These are phyloP conservation scores for Ophiostoma sp. DNA, from an alignment of 2,329 filamentous ascomycete genomes.

Conservation along the genomic window DNA sequence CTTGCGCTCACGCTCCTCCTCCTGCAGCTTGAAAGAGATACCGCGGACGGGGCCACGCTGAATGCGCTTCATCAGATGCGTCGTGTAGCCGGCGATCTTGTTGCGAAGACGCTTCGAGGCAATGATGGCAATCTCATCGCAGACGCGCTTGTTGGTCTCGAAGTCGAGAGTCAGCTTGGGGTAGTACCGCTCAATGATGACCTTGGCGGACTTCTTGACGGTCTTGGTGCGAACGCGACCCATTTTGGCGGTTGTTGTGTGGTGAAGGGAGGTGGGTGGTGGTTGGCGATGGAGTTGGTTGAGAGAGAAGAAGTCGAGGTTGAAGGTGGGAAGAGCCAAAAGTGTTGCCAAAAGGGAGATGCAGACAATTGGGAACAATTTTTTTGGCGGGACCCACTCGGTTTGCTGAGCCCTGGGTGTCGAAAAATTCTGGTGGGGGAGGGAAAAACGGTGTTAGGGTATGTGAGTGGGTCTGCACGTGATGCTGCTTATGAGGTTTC, in stretches of 20 bases:
- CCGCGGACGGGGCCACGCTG: conserved; percentile 98
- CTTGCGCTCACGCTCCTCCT: conserved; percentile 99
- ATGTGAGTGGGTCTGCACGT: conserved; percentile 11
- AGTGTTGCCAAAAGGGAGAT: conserved; percentile 9
- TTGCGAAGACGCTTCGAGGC: conserved; percentile 98
- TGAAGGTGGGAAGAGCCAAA: not conserved
- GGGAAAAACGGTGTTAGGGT: conserved; percentile 19
- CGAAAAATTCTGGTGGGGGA: conserved; percentile 14
- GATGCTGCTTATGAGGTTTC: not conserved
- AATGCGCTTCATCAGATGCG: conserved; percentile 99
- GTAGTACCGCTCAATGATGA: conserved; percentile 99
- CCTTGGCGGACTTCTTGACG: conserved; percentile 84
- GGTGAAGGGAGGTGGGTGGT: conserved; percentile 35
- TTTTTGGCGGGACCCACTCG: conserved; percentile 17
- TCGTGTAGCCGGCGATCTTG: conserved; percentile 99
- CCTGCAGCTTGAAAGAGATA: conserved; percentile 99
- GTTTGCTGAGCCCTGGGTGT: not conserved
- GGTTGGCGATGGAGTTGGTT: conserved; percentile 23
- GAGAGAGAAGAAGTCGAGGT: not conserved
- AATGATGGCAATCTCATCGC: conserved; percentile 99
- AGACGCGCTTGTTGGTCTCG: conserved; percentile 87
- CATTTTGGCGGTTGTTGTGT: conserved; percentile 57
- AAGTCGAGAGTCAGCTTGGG: conserved; percentile 98
- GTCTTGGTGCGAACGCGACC: conserved; percentile 71
- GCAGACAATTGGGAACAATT: conserved; percentile 20